Evolutionary conservation across 805 yeast genomes (phyloP).

Genomic region (Saccharomycopsis sp.): DNA sequence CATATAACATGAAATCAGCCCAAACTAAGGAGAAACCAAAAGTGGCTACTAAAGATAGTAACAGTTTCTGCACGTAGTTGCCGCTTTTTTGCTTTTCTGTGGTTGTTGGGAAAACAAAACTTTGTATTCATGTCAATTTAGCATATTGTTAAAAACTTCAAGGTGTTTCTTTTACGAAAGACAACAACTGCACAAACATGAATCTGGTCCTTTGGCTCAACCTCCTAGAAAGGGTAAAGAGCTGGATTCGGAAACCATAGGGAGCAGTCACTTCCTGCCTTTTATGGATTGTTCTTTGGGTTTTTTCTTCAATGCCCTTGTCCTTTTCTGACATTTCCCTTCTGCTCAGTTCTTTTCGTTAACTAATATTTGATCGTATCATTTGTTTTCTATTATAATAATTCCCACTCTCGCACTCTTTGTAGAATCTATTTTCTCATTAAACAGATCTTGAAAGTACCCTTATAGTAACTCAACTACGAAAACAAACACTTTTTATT

Average conservation of each 20-base stretch:
- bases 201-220: background rate
- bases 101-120: background rate
- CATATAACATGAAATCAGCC: background rate
- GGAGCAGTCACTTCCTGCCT: background rate
- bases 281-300: background rate
- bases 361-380: too few species aligned
- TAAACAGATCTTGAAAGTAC: background rate
- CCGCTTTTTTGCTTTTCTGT: background rate
- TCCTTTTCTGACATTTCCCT: too few species aligned
- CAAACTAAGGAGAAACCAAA: background rate
- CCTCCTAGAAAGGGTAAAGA: background rate
- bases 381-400: background rate
- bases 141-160: background rate
- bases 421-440: background rate
- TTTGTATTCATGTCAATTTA: background rate
- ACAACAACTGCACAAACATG: background rate
- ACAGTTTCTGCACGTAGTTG: too few species aligned
- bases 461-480: too few species aligned
- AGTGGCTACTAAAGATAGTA: background rate
- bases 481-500: background rate
- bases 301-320: background rate
- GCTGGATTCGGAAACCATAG: too few species aligned
- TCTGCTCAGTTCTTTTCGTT: background rate
- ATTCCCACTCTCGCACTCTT: background rate
- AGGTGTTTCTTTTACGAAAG: background rate